Evolutionary conservation across 2,329 filamentous ascomycete species (phyloP), one percentile per base, ranked within the genome.

Genomic region (Xylariomycetidae sp.): DNA sequence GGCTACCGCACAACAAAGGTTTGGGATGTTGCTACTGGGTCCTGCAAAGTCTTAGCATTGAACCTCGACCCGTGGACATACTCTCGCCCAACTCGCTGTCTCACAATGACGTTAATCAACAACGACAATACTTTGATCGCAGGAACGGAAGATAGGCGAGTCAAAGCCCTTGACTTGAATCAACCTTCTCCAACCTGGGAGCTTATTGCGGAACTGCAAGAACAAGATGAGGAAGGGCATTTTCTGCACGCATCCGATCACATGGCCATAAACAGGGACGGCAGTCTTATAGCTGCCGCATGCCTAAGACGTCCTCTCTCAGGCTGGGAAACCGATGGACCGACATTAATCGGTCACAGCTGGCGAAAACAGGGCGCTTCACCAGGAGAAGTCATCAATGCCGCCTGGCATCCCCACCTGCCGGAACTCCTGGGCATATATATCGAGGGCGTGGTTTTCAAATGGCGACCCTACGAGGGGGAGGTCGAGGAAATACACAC

Each of bases 381-480:
- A 13, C 39, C 13, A 25, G 48, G 47, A 12, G 54, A 55, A 33
- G 45, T 53, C 2, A 41, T 46, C 11, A 34, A 48, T n/a, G 29
- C 45, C 11, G 37, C 39, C 10, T 59, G 54, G 55, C 49, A 56
- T 37, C 56, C 57, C 1, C 34, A 48, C 10, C 37, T 18, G 6
- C 45, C 43, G 6, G 46, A 58, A 29, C 27, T 63, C 4, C 27
- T 61, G 6, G 59, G 59, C 3, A 23, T 61, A 6, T 51, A 56
- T 30, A 45, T 49, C n/a, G 55, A 53, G 32, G 59, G 58, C 0
- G 27, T 45, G 6, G 28, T 64, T 4, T 62, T 63, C 38, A 61
- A 56, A 40, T 63, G 57, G 59, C 36, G 51, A 29, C 54, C 54
- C 6, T 48, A 56, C 16, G 47, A 52, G 4, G 47, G 45, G 23